Evolutionary conservation across 2,329 filamentous ascomycete species (phyloP).

Genomic region (Rhexocercosporidium sp.): DNA sequence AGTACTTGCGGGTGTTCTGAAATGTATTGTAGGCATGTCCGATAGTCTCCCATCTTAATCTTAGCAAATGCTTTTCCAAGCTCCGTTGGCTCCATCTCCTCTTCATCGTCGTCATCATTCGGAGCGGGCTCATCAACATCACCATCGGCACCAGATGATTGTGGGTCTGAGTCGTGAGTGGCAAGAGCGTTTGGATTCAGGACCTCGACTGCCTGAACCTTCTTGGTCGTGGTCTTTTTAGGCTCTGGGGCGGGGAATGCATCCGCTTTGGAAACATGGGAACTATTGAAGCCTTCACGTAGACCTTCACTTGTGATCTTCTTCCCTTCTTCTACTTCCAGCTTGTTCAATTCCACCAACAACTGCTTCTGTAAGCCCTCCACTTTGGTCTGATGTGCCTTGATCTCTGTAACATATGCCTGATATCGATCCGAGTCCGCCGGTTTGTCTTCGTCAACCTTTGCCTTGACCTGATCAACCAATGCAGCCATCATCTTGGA

Average conservation of each 20-base stretch:
- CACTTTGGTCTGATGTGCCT: slow-evolving; percentile 78
- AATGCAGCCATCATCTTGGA: slow-evolving; percentile 99
- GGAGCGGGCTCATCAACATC: slow-evolving; percentile 61
- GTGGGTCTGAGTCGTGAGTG: slow-evolving; percentile 49
- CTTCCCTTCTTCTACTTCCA: slow-evolving; percentile 82
- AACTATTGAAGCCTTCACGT: slow-evolving; percentile 89
- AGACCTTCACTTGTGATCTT: slow-evolving; percentile 96
- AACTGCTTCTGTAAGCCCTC: slow-evolving; percentile 78
- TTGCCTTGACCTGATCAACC: slow-evolving; percentile 85
- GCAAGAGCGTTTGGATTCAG: slow-evolving; percentile 67
- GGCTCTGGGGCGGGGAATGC: slow-evolving; percentile 30
- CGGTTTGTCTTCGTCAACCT: slow-evolving; percentile 72
- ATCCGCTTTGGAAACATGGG: slow-evolving; percentile 72
- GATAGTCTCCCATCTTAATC: slow-evolving; percentile 78
- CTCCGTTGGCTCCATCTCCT: slow-evolving; percentile 75
- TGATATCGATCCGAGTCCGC: slow-evolving; percentile 67
- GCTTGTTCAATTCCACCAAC: slow-evolving; percentile 72
- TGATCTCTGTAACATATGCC: slow-evolving; percentile 79
- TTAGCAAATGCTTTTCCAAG: slow-evolving; percentile 81
- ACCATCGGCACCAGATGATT: slow-evolving; percentile 64
- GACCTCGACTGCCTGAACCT: slow-evolving; percentile 67
- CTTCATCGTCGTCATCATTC: slow-evolving; percentile 66
- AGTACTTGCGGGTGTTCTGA: slow-evolving; percentile 79
- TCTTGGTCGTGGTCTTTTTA: slow-evolving; percentile 46
- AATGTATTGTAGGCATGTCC: slow-evolving; percentile 76